phyloP scores from a whole-genome alignment of 441 rosid species.

The Isatis lusitanica region DNA sequence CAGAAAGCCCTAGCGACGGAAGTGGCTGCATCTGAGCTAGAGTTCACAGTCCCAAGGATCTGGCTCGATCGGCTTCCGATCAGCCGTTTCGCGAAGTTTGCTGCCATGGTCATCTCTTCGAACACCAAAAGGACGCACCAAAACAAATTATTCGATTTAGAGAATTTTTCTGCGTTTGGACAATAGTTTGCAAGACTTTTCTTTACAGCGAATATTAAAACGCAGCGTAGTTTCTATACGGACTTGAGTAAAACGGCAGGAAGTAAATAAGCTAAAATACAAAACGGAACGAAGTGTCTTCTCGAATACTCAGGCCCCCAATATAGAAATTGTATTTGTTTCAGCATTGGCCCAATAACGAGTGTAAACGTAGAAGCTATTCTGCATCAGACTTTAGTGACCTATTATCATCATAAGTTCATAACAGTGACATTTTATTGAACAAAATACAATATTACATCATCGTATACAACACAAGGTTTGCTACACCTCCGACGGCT shows the following conservation, averaged over 20 bases:
- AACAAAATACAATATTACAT: conserved; percentile 17
- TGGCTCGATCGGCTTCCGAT: conserved; percentile 47
- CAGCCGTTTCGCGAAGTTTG: conserved; percentile 55
- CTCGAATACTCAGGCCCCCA: conserved; percentile 9
- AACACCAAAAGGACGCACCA: conserved; percentile 26
- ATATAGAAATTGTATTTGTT: neutral
- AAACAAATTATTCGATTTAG: conserved; percentile 3
- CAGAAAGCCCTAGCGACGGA: conserved; percentile 50
- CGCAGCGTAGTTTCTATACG: neutral
- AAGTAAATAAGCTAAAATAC: neutral
- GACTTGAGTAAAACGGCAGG: neutral
- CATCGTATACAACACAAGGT: neutral
- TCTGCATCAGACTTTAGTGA: neutral
- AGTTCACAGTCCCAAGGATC: conserved; percentile 42
- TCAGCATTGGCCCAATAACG: conserved; percentile 2
- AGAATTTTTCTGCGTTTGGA: conserved; percentile 15
- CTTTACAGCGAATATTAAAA: conserved; percentile 12
- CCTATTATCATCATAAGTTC: too few relatives aligned
- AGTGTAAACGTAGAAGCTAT: neutral
- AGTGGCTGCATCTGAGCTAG: conserved; percentile 26
- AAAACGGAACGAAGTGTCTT: neutral
- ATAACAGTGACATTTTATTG: neutral
- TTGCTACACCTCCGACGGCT: conserved; percentile 22
- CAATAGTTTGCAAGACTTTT: neutral
- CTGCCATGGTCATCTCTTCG: conserved; percentile 55